A percentile compares a stretch with the other conserved stretches of the same genome.
These are phyloP conservation scores for Beauveria asiatica DNA, from an alignment of 2,329 filamentous ascomycete species.

Conservation along the genomic window DNA sequence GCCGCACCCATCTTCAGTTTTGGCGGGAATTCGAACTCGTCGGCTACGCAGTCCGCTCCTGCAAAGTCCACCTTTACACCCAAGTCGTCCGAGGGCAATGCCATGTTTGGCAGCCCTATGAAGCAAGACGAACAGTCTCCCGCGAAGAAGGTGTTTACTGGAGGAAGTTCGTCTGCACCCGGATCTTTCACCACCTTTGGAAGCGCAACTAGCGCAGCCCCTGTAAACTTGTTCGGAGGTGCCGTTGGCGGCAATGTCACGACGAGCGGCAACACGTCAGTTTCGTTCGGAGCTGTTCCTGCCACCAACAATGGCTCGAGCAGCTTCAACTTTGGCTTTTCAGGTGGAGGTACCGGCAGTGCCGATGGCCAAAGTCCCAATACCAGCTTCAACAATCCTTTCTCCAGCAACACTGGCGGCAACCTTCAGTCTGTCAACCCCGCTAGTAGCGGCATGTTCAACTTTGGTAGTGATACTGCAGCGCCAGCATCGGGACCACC, in stretches of 20 bases:
- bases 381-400: slow-evolving; percentile 32
- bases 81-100: slow-evolving; percentile 23
- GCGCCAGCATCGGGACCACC: slow-evolving; percentile 20
- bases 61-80: slow-evolving; percentile 31
- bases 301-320: slow-evolving; percentile 15
- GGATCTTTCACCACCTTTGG: slow-evolving; percentile 29
- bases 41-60: slow-evolving; percentile 17
- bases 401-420: slow-evolving; percentile 21
- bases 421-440: slow-evolving; percentile 18
- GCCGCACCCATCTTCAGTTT: slow-evolving; percentile 27
- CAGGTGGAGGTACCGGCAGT: slow-evolving; percentile 11
- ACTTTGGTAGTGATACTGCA: slow-evolving; percentile 27
- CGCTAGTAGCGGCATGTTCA: slow-evolving; percentile 26
- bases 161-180: slow-evolving; percentile 17
- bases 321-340: slow-evolving; percentile 26
- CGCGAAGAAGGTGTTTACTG: slow-evolving; percentile 26
- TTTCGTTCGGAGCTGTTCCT: slow-evolving; percentile 28
- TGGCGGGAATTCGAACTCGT: slow-evolving; percentile 20
- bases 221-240: slow-evolving; percentile 31
- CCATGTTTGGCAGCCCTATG: slow-evolving; percentile 35
- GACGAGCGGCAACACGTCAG: slow-evolving; percentile 20
- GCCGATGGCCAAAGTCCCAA: slow-evolving; percentile 18
- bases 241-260: slow-evolving; percentile 19
- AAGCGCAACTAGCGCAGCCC: slow-evolving; percentile 16
- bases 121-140: slow-evolving; percentile 34